Evolutionary conservation across 1,284 basidiomycete species (phyloP), one percentile per base, ranked within the genome.

Genomic region (Ustilago vetiveriae): DNA sequence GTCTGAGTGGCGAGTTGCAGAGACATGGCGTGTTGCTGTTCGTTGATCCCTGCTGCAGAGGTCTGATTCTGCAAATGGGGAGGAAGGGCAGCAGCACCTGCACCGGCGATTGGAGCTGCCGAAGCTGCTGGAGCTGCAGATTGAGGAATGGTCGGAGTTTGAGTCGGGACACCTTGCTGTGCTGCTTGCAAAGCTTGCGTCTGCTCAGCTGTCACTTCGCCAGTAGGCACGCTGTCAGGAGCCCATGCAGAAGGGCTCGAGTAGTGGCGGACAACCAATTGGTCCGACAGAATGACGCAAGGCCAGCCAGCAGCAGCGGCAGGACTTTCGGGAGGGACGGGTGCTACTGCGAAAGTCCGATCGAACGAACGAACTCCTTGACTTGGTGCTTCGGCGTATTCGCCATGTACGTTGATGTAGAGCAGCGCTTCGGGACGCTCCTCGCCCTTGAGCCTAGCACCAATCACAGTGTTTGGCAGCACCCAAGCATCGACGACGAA

Each of bases 311-410:
- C 88, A 47, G 86, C 79, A 74, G 89, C 89, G 7, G 94, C 92
- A 89, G 88, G 84, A 69, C 94, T 94, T 24, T 88, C 90, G 39
- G 90, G 87, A 26, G 88, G 84, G 4, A 92, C 89, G 17, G 92
- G 90, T 2, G 89, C 89, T 11, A 98, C 86, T 45, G 97, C 86
- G 79, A 98, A 96, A 0, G 91, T 89, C 46, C 95, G 88, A 80
- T 96, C 93, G 82, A 98, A 98, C 6, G 94, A 96, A 39, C 95
- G 88, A 23, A 93, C 84, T 9, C 92, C 93, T 35, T 83, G 77
- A 22, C 79, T 78, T 3, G 85, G 84, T 33, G 78, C 82, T 86
- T 98, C 95, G 45, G 86, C 86, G 79, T 94, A 96, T 81, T 98
- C 90, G 7, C 95, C 95, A 80, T 98, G 93, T 27, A 98, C 86